Evolutionary conservation across 75 land plant genomes (phyloP), one percentile per base, ranked within the genome.

Genomic region (Picea sitchensis): DNA sequence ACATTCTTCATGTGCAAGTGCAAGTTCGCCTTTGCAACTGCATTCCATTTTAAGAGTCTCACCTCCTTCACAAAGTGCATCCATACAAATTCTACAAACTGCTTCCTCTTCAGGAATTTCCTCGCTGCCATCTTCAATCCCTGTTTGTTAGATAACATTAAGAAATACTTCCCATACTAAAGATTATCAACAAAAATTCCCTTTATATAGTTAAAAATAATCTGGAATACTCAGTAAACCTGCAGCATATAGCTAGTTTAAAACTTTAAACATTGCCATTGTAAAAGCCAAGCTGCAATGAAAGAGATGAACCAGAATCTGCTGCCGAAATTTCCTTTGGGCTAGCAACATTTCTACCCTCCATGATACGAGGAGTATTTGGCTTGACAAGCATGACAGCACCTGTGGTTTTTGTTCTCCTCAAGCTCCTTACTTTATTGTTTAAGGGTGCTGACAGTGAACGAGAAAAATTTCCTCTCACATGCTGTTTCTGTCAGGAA

Each of bases 21-120:
- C 84, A 73, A 90, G 80, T 65, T 82, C 92, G 41, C 92, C 92
- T 69, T 86, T 83, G 44, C 92, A 90, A 76, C 87, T 85, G 80
- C 90, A 90, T 76, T 90, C 87, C 83, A 88, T 76, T 85, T 88
- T 87, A 3, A 87, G 64, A 34, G 90, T 80, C 41, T 84, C 79
- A 14, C 86, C 86, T 65, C 83, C 90, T 57, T 88, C 92, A 57
- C 75, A 71, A 38, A 90, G 80, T 34, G 73, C 92, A 61, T 60
- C 80, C 26, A 87, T 58, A 44, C 91, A 90, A 14, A 90, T 85
- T 54, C 91, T 81, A 77, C 92, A 90, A 63, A 90, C 87, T n/a
- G 92, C 92, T 67, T 87, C 90, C 71, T 90, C 92, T 72, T 88
- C 88, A 32, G 90, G 90, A 38, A 90, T 90, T 67, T 87, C 90